Evolutionary conservation across 2,329 filamentous ascomycete species (phyloP), one percentile per base, ranked within the genome.

Genomic region (Exophiala xenobiotica): DNA sequence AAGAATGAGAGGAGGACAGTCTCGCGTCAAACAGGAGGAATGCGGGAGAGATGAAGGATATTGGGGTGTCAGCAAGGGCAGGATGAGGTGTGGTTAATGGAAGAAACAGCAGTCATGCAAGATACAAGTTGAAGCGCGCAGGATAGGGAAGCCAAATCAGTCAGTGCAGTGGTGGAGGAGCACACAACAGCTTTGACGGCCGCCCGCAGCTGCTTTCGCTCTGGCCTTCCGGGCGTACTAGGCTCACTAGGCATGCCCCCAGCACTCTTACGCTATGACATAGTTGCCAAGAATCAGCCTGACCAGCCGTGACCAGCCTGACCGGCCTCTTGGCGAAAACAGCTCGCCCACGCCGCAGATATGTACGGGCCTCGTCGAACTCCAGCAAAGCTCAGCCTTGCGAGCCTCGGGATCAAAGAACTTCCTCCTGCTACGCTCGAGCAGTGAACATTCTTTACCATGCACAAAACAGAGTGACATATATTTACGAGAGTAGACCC

Each of bases 31-130:
- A 16, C 14, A 27, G 41, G 27, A 45, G 44, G 47, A 14, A 40
- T 19, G 44, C 41, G 26, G 44, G 27, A 48, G 40, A 31, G 41
- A 53, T 50, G 43, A 50, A 57, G 50, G 31, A 48, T 48, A 53
- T 44, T 33, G 31, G 27, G 47, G 39, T 46, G 54, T 57, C 54
- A 54, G 54, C 54, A 51, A 22, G 54, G 47, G 49, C 40, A 35
- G 44, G 45, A 29, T 35, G 31, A 44, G 20, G 40, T 38, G 26
- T 27, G 29, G 39, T 40, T 40, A 47, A 20, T 43, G 24, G 27
- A 24, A 38, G 31, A 27, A 44, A 27, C 16, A 20, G n/a, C 22
- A 31, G 37, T 41, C 24, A 41, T 49, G 46, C 46, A 41, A 44
- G 47, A 43, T 49, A 49, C 39, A 49, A 43, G 47, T 22, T 22